Evolutionary conservation across 2,329 filamentous ascomycete species (phyloP).

Genomic region (Aspergillus fijiensis): DNA sequence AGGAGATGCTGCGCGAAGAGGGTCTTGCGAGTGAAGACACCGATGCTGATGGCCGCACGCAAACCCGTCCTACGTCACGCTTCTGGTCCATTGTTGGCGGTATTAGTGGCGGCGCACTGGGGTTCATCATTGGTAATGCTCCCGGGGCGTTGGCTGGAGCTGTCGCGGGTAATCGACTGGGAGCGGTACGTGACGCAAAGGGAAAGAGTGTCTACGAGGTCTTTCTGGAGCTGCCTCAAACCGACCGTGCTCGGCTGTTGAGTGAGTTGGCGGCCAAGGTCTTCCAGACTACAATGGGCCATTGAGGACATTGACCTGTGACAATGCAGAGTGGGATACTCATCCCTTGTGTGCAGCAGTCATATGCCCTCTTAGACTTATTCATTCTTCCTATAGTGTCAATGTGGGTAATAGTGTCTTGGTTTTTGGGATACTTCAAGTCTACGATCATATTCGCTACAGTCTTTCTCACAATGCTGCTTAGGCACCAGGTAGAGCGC

Average conservation of each 20-base stretch:
- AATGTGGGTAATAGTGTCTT: too few species aligned
- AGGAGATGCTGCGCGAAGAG: slow-evolving; percentile 87
- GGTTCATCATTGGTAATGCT: slow-evolving; percentile 93
- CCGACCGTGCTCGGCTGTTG: slow-evolving; percentile 76
- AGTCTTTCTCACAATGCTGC: too few species aligned
- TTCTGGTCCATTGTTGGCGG: slow-evolving; percentile 90
- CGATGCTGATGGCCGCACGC: slow-evolving; percentile 48
- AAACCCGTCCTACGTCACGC: slow-evolving; percentile 58
- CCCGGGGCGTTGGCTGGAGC: slow-evolving; percentile 85
- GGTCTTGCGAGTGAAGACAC: slow-evolving; percentile 70
- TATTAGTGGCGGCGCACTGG: slow-evolving; percentile 81
- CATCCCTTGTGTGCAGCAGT: background rate
- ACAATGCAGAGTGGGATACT: background rate
- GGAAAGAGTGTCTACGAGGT: slow-evolving; percentile 95
- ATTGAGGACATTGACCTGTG: slow-evolving; percentile 10
- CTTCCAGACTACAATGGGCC: slow-evolving; percentile 54
- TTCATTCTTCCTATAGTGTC: background rate
- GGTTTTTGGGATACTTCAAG: too few species aligned
- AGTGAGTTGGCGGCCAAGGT: slow-evolving; percentile 83
- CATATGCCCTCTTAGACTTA: background rate
- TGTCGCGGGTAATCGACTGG: slow-evolving; percentile 89
- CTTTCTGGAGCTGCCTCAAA: slow-evolving; percentile 80
- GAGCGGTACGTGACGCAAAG: slow-evolving; percentile 81
- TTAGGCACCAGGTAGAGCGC: too few species aligned
- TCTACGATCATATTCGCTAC: too few species aligned